Evolutionary conservation across 306 rosid species (phyloP).

Genomic region (Rosa rugosa): DNA sequence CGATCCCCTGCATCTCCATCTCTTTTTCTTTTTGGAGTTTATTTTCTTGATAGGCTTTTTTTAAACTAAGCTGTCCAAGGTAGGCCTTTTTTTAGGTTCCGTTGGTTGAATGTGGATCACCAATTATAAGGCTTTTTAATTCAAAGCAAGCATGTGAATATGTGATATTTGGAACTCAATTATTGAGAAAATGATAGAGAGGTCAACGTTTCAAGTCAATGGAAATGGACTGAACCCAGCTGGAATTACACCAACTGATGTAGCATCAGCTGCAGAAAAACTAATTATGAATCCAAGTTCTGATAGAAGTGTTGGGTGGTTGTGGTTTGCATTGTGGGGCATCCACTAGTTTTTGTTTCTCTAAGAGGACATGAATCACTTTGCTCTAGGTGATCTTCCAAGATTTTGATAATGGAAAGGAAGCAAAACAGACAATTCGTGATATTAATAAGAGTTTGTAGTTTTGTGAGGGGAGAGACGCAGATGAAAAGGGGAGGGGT

Average conservation of each 20-base stretch:
- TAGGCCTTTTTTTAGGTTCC: no score
- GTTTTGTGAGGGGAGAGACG: background rate
- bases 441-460: background rate
- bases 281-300: background rate
- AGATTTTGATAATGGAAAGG: background rate
- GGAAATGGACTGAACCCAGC: conserved; percentile 7
- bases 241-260: background rate
- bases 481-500: background rate
- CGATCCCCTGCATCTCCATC: conserved; percentile 60
- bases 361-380: background rate
- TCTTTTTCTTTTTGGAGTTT: no score
- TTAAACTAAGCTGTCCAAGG: no score
- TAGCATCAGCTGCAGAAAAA: background rate
- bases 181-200: background rate
- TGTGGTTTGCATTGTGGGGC: conserved; percentile 11
- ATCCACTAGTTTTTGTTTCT: conserved; percentile 1
- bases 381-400: background rate
- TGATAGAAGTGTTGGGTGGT: conserved; percentile 1
- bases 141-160: background rate
- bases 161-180: conserved; percentile 2
- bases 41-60: no score
- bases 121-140: background rate
- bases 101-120: background rate
- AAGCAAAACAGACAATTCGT: background rate
- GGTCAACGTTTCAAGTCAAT: background rate